Base-by-base conservation (phyloP, 1,284 basidiomycete species). In the Rugiboletus extremiorientalis region DNA sequence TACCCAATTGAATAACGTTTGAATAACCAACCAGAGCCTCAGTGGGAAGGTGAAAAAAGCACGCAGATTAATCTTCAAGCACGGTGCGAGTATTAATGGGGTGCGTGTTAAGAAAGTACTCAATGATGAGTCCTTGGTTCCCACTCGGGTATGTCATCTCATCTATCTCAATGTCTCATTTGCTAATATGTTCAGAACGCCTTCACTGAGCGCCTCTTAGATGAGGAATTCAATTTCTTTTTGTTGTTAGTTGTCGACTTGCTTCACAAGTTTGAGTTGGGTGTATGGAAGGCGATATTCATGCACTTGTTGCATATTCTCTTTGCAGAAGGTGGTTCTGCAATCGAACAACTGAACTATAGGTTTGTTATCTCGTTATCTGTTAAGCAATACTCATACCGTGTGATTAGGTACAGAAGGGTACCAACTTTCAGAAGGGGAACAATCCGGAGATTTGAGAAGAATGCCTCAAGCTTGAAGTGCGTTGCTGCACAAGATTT, bases 401-500 rank as follows among this genome's bases (percentile, higher is more conserved):
- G n/a, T n/a, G n/a, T n/a, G n/a, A n/a, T n/a, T n/a, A n/a, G n/a
- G n/a, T n/a, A n/a, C n/a, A n/a, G n/a, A n/a, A n/a, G n/a, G n/a
- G n/a, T n/a, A n/a, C n/a, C 51, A 23, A n/a, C 40, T 4, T 56
- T 44, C 14, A 34, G 41, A 0, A 11, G 23, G 5, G 54, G 28
- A n/a, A 50, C 27, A 14, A 55, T 55, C 22, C 11, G 10, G 22
- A 23, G 33, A 20, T 53, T 56, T 22, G 15, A 16, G 1, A 33
- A 6, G 11, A 52, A 52, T 3, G 5, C 14, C 1, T 56, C 40
- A 7, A 2, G 6, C 6, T 48, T 56, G 55, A 56, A 53, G 23
- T 25, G 28, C 6, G 7, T 57, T 5, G 57, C 61, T 2, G 53
- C 56, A 15, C 11, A 52, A 1, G 54, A 63, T 33, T 64, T 63